Evolutionary conservation across 176 grass and related monocot genomes (phyloP), one percentile per base, ranked within the genome.

Genomic region (Pontederia paniculata): DNA sequence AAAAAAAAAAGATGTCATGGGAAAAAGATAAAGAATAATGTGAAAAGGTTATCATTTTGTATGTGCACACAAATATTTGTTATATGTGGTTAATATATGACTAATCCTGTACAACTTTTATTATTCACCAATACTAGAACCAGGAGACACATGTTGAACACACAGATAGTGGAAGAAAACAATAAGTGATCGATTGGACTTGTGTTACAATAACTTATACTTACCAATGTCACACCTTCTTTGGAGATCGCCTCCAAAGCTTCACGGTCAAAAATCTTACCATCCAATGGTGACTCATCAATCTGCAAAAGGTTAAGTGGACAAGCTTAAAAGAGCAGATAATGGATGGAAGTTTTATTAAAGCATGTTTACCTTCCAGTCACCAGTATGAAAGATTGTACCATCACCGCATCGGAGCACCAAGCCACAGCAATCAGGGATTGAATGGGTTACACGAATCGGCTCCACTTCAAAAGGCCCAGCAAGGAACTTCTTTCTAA

Each of bases 191-290:
- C 22, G 21, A 74, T 16, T 18, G 60, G 49, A 51, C 22, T 12
- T 58, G 3, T 17, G 28, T 48, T 25, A 50, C 23, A 5, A 60
- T 16, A 21, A 50, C 17, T 72, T 17, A 13, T 65, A 97, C 86
- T 84, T 91, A 98, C 93, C 56, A 98, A 88, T 70, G 93, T 91
- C 51, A 98, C 93, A 16, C 93, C 86, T 91, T 98, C 93, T 80
- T 98, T 98, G 8, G 93, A 98, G 53, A 98, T 83, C 62, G 84
- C 83, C 73, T 98, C 93, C 72, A 98, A 78, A 72, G 77, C 81
- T 84, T 82, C 68, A 58, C 93, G 86, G 17, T 98, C 93, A 70
- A 98, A 98, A 58, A 79, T 61, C 76, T 88, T 98, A 16, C 93
- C 93, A 84, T 98, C 93, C 75, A 98, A 56, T 45, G 93, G 93